Evolutionary conservation across 176 grass and related monocot genomes (phyloP).

Genomic region (Oryza coarctata): DNA sequence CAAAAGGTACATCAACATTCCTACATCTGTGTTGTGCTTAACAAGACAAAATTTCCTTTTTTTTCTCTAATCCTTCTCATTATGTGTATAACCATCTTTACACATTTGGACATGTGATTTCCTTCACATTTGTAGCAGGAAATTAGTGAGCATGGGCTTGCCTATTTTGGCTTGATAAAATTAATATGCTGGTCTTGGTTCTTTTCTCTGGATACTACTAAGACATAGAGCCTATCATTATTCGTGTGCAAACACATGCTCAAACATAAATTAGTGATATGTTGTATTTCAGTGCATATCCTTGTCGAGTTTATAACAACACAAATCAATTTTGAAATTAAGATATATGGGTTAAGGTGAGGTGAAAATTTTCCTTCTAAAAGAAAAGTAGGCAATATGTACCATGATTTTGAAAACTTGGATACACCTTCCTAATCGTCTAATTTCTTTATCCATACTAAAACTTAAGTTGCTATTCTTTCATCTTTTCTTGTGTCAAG

Average conservation of each 20-base stretch:
- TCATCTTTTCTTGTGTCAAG: background rate
- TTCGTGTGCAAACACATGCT: background rate
- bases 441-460: background rate
- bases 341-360: background rate
- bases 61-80: background rate
- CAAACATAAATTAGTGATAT: background rate
- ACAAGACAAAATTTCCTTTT: background rate
- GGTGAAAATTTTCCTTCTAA: background rate
- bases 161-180: conserved; percentile 16
- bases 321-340: background rate
- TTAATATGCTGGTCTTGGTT: background rate
- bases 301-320: background rate
- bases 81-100: background rate
- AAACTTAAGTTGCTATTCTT: conserved; percentile 2
- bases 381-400: background rate
- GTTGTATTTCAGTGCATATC: background rate
- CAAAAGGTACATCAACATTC: conserved; percentile 49
- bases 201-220: background rate
- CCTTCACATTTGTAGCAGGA: background rate
- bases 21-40: background rate
- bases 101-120: background rate
- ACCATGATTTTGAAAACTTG: background rate
- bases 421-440: background rate
- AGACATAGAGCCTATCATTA: background rate
- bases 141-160: background rate